Evolutionary conservation across 129 eudicot species (phyloP).

Genomic region (Arctium lappa): DNA sequence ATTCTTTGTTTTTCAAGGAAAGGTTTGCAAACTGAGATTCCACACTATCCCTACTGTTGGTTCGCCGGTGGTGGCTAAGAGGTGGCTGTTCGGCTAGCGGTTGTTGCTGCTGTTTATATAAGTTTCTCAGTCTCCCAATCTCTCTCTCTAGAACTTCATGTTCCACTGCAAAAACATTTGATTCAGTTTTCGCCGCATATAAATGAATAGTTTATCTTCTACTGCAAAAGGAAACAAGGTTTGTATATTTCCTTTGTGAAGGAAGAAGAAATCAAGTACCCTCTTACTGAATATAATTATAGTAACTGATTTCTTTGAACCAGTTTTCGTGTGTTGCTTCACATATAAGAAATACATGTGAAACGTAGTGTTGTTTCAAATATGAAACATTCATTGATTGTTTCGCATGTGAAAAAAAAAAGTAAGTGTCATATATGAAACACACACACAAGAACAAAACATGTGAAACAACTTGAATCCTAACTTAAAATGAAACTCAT

Average conservation of each 20-base stretch:
- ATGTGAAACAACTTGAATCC: not conserved
- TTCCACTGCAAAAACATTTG: constrained; percentile 50
- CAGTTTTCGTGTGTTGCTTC: not conserved
- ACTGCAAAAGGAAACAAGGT: not conserved
- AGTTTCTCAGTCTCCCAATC: constrained; percentile 49
- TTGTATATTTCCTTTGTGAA: not conserved
- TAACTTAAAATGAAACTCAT: not conserved
- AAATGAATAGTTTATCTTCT: not conserved
- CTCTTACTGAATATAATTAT: too few species aligned
- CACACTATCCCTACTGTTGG: constrained; percentile 54
- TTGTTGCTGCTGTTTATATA: constrained; percentile 63
- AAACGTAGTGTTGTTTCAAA: too few species aligned
- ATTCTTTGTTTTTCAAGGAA: constrained; percentile 56
- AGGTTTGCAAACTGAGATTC: constrained; percentile 69
- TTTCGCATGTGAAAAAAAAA: too few species aligned
- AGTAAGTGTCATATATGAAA: not conserved
- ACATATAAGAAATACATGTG: too few species aligned
- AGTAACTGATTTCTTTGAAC: not conserved
- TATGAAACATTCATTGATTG: too few species aligned
- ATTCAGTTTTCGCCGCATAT: not conserved
- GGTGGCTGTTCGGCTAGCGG: constrained; percentile 32
- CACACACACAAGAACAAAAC: not conserved
- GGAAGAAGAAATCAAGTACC: too few species aligned
- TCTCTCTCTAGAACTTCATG: constrained; percentile 94
- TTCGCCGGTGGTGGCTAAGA: constrained; percentile 53